Conservation (phyloP, 345 rosid genomes). For the Physaria fendleri region DNA sequence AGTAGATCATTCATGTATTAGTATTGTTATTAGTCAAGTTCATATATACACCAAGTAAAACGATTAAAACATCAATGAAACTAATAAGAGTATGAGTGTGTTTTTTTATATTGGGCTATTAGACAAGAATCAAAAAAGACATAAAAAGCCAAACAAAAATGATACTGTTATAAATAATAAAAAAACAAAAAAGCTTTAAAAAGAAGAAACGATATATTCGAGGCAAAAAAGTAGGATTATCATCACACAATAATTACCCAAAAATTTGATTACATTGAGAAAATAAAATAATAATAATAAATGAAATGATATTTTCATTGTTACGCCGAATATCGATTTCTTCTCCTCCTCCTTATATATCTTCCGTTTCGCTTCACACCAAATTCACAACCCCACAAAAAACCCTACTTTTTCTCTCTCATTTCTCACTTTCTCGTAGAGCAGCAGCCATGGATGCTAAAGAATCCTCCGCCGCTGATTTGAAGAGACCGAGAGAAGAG, state of each 20-base stretch:
- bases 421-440: not conserved
- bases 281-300: not conserved
- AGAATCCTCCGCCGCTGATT: conserved; percentile 35
- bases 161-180: too few species aligned
- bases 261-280: too few species aligned
- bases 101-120: not conserved
- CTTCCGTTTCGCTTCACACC: conserved; percentile 19
- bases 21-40: conserved; percentile 18
- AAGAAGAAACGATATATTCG: too few species aligned
- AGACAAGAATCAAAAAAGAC: too few species aligned
- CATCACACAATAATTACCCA: conserved; percentile 26
- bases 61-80: conserved; percentile 2
- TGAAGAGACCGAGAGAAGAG: conserved; percentile 61
- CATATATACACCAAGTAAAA: not conserved
- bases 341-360: conserved; percentile 9
- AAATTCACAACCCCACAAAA: not conserved
- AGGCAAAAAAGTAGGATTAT: too few species aligned
- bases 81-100: not conserved
- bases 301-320: not conserved
- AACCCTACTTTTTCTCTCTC: conserved; percentile 27
- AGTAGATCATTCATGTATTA: conserved; percentile 5
- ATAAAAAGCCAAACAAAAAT: too few species aligned
- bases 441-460: conserved; percentile 18
- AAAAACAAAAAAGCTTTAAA: too few species aligned
- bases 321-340: too few species aligned